These are phyloP conservation scores for Podospora tetraspora DNA, from an alignment of 495 filamentous ascomycete genomes.

Conservation along the genomic window DNA sequence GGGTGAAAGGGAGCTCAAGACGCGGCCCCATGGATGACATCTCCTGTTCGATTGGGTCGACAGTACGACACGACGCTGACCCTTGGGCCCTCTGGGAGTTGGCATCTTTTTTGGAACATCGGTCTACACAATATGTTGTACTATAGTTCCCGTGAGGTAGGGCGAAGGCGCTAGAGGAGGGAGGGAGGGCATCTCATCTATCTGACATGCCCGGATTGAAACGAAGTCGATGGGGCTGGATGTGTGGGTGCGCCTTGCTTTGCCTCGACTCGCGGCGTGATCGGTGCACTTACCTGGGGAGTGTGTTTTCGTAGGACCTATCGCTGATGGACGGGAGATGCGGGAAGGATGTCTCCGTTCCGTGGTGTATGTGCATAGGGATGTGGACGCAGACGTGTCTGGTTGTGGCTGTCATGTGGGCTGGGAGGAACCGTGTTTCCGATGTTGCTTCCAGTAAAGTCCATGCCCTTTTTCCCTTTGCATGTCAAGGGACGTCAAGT, in stretches of 20 bases:
- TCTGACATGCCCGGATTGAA: not conserved
- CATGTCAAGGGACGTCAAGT: not conserved
- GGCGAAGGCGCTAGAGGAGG: not conserved
- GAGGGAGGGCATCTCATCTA: not conserved
- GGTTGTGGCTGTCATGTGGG: not conserved
- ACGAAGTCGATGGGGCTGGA: not conserved
- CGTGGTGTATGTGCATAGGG: not conserved
- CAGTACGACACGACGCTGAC: not conserved
- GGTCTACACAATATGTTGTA: not conserved
- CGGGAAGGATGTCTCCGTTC: not conserved
- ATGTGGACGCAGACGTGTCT: not conserved
- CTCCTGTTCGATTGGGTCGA: not conserved
- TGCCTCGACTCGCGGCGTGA: not conserved
- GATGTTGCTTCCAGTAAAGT: not conserved
- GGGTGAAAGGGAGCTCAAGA: not conserved
- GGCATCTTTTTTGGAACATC: not conserved
- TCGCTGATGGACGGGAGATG: not conserved
- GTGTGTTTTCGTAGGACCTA: not conserved
- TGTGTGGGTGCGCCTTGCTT: not conserved
- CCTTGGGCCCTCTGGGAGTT: not conserved
- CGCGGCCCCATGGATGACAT: not conserved
- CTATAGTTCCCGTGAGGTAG: not conserved
- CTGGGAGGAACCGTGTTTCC: not conserved
- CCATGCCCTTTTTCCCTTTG: not conserved
- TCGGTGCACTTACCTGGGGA: not conserved